Evolutionary conservation across 78 protist species (phyloP).

Genomic region (Creolimax fragrantissima): DNA sequence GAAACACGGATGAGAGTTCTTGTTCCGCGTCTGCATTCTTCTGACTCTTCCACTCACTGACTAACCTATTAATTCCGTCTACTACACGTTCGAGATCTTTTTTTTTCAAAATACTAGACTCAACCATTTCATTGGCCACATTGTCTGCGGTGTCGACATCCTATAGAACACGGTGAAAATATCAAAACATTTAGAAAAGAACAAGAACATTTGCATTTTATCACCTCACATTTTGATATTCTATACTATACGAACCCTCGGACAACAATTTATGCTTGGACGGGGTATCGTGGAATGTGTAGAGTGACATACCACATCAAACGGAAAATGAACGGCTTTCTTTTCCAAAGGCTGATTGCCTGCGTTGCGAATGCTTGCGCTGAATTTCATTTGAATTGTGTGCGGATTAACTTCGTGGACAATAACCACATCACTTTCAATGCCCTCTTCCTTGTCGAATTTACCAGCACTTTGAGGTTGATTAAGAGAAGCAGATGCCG

Average conservation of each 20-base stretch:
- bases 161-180: neutral
- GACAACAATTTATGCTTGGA: neutral
- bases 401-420: neutral
- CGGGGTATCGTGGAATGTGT: no score
- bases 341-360: neutral
- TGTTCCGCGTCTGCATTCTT: neutral
- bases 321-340: slow-evolving; percentile 27
- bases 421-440: slow-evolving; percentile 1
- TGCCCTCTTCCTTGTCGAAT: neutral
- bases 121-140: slow-evolving; percentile 39
- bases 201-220: neutral
- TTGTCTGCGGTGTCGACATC: slow-evolving; percentile 21
- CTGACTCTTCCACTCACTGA: neutral
- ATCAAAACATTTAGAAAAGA: neutral
- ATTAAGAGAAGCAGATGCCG: neutral
- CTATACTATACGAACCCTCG: neutral
- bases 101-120: neutral
- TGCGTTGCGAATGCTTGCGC: neutral
- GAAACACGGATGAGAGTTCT: no score
- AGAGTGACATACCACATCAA: slow-evolving; percentile 15
- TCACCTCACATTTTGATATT: neutral
- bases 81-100: neutral
- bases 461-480: neutral
- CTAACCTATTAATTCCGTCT: neutral
- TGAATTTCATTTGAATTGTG: neutral